Conservation (phyloP, 2,329 filamentous ascomycete species). For the Hypoxylon sp. region DNA sequence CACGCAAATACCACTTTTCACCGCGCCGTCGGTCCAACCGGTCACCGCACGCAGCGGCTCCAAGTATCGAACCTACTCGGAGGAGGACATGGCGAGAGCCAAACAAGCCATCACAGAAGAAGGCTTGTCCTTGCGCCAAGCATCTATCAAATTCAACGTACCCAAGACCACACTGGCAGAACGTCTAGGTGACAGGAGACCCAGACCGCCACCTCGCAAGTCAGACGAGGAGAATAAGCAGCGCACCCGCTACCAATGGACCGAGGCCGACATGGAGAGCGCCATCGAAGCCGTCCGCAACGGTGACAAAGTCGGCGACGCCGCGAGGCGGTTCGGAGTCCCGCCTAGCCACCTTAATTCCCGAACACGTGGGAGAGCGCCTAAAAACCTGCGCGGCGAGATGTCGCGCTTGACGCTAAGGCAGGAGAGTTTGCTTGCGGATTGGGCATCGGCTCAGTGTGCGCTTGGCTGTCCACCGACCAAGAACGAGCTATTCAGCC, state of each 20-base stretch:
- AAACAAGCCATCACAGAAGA: constrained; percentile 40
- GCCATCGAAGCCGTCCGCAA: constrained; percentile 41
- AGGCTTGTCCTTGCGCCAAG: constrained; percentile 46
- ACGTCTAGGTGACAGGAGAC: constrained; percentile 39
- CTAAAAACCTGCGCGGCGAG: constrained; percentile 42
- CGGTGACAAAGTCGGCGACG: constrained; percentile 37
- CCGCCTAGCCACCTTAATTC: constrained; percentile 47
- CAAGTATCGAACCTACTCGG: constrained; percentile 46
- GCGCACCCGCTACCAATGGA: constrained; percentile 43
- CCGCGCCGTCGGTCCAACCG: neutral
- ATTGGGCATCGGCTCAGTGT: constrained; percentile 46
- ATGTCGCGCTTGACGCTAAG: constrained; percentile 42
- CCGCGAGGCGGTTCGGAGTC: constrained; percentile 45
- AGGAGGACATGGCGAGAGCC: constrained; percentile 42
- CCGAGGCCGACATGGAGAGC: constrained; percentile 44
- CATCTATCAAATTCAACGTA: constrained; percentile 42
- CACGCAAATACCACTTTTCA: constrained; percentile 17
- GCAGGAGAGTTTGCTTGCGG: constrained; percentile 47
- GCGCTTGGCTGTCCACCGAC: constrained; percentile 46
- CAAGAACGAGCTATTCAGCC: constrained; percentile 46
- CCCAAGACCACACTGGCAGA: constrained; percentile 47
- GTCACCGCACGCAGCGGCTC: constrained; percentile 29
- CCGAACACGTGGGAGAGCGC: constrained; percentile 39
- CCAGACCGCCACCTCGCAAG: constrained; percentile 35
- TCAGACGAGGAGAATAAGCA: constrained; percentile 25